These are phyloP conservation scores for Curvularia verruculosa DNA, from an alignment of 2,329 filamentous ascomycete species.

Conservation along the genomic window DNA sequence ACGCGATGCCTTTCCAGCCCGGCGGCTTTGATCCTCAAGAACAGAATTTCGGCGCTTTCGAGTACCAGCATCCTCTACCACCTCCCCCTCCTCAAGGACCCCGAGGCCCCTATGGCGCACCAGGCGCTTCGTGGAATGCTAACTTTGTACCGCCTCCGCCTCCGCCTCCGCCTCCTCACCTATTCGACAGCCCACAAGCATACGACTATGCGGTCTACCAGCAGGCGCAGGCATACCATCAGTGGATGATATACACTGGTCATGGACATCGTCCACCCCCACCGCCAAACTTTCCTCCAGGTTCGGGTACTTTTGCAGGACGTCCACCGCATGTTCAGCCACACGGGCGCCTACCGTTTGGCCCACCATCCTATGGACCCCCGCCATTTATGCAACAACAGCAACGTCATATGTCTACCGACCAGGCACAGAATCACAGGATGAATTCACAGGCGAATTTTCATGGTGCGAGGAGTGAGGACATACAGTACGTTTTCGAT, in stretches of 20 bases:
- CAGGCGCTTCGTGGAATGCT: slow-evolving; percentile 16
- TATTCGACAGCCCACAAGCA: slow-evolving; percentile 14
- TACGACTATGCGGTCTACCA: slow-evolving; percentile 22
- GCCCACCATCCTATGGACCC: slow-evolving; percentile 13
- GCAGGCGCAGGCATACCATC: slow-evolving; percentile 26
- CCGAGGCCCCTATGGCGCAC: slow-evolving; percentile 10
- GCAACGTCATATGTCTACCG: slow-evolving; percentile 17
- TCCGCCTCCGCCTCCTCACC: slow-evolving; percentile 16
- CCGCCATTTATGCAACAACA: slow-evolving; percentile 11
- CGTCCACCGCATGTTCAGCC: slow-evolving; percentile 11
- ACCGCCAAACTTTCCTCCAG: background rate
- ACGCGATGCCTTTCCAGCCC: slow-evolving; percentile 30
- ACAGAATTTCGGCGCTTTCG: slow-evolving; percentile 18
- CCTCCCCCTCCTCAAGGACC: slow-evolving; percentile 15
- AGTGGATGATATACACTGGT: slow-evolving; percentile 28
- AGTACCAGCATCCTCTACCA: slow-evolving; percentile 16
- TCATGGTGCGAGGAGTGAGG: slow-evolving; percentile 20
- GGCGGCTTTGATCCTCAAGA: slow-evolving; percentile 16
- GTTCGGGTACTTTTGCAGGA: slow-evolving; percentile 8
- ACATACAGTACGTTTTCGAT: slow-evolving; percentile 31
- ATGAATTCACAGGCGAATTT: slow-evolving; percentile 23
- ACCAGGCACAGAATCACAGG: slow-evolving; percentile 19
- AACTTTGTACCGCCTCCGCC: slow-evolving; percentile 13
- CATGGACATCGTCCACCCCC: slow-evolving; percentile 18
- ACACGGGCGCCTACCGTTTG: slow-evolving; percentile 8